A percentile compares a stretch with the other conserved stretches of the same genome.
Conservation (phyloP, 768 basidiomycete species). For the Russula foetens region DNA sequence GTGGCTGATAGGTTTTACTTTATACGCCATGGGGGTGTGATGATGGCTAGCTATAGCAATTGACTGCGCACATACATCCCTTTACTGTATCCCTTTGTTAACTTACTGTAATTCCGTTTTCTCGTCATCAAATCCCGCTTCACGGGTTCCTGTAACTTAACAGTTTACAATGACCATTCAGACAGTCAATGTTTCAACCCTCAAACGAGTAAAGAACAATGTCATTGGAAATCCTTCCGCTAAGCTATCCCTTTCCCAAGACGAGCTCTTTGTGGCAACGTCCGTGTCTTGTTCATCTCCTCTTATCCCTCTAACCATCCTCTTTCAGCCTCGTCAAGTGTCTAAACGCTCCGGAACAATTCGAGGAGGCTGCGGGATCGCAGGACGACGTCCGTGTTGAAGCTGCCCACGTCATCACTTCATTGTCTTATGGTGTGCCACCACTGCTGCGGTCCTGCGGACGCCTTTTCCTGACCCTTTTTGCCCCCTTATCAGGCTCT, state of each 20-base stretch:
- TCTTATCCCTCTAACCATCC: background rate
- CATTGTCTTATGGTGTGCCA: conserved; percentile 54
- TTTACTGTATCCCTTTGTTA: no score
- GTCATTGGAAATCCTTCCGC: conserved; percentile 77
- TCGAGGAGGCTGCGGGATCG: conserved; percentile 28
- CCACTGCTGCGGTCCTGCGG: background rate
- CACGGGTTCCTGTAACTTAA: no score
- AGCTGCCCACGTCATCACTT: conserved; percentile 67
- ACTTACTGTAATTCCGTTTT: no score
- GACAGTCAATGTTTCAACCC: conserved; percentile 29
- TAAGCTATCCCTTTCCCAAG: conserved; percentile 49
- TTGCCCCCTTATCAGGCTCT: conserved; percentile 38
- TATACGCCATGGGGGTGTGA: background rate
- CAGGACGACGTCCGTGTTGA: conserved; percentile 55
- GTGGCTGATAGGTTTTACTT: no score
- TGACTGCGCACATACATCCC: no score
- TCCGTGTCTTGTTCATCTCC: conserved; percentile 26
- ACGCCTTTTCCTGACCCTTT: background rate
- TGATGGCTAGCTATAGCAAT: background rate
- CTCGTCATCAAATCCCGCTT: no score
- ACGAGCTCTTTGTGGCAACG: conserved; percentile 48
- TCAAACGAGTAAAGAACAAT: conserved; percentile 65
- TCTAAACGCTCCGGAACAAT: conserved; percentile 37
- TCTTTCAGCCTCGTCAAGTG: conserved; percentile 52
- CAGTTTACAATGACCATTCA: conserved; percentile 23